Base-by-base conservation (phyloP, 176 grass and related monocot genomes). In the Puccinellia tenuiflora region DNA sequence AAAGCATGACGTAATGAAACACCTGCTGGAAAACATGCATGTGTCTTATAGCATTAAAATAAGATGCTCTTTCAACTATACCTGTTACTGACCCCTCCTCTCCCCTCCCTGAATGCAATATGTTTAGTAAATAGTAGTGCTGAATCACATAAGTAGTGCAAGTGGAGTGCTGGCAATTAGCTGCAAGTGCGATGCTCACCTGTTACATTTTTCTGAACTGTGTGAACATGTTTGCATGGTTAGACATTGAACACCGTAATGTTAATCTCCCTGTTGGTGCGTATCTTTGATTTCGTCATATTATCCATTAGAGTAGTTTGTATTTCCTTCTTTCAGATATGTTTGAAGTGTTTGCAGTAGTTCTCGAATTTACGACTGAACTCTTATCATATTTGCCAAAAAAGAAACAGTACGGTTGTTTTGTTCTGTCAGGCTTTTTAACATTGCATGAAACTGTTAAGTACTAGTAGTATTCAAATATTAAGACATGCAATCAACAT, bases 11-110 rank as follows among this genome's bases (percentile, higher is more conserved):
- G 62, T 77, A 63, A 28, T 61, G 52, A 34, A 51, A 51, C 51
- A 71, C 78, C 11, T 69, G 76, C 69, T 87, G 30, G 60, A 47
- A 83, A 83, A 43, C 10, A 76, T 76, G 34, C 28, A 5, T 17
- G 5, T 56, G 16, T 46, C 9, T 21, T 82, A 57, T 82, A n/a
- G 42, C 53, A 68, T 33, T 82, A 37, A 37, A 69, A 69, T 70
- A 39, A 5, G 29, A 6, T 71, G 13, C 30, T 15, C 0, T 4
- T 53, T 24, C 40, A 51, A 17, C 47, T 61, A 5, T 40, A 18
- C 50, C 2, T 25, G 21, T 33, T 54, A 51, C 24, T 79, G 20
- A 17, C 78, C 51, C 40, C 9, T 17, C 46, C 15, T 4, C 46
- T 48, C 18, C 50, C 50, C 50, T 52, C 17, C 17, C 50, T 21